A percentile compares a stretch with the other conserved stretches of the same genome.
Conservation (phyloP, 805 yeast genomes). For the Spathaspora arborariae region DNA sequence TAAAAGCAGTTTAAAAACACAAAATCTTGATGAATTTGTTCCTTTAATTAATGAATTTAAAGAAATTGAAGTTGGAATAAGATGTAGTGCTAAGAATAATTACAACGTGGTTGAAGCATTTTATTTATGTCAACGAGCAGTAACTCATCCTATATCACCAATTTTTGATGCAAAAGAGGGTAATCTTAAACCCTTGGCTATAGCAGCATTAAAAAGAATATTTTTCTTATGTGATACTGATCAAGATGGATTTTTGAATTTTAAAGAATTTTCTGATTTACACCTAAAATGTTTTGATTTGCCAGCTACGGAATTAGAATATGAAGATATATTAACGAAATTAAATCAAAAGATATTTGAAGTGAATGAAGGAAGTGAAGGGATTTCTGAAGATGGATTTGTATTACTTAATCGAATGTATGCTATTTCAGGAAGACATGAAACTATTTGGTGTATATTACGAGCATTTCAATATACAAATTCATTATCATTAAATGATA, state of each 20-base stretch:
- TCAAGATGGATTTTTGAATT: slow-evolving; percentile 80
- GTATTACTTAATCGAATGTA: slow-evolving; percentile 72
- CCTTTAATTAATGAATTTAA: slow-evolving; percentile 87
- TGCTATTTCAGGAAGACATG: slow-evolving; percentile 91
- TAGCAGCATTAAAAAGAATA: slow-evolving; percentile 71
- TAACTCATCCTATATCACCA: slow-evolving; percentile 90
- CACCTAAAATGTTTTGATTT: slow-evolving; percentile 76
- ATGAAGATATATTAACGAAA: slow-evolving; percentile 34
- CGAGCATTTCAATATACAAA: slow-evolving; percentile 89
- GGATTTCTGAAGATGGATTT: slow-evolving; percentile 74
- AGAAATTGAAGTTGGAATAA: slow-evolving; percentile 87
- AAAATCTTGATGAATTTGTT: slow-evolving; percentile 70
- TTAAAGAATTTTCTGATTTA: slow-evolving; percentile 61
- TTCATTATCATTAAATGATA: slow-evolving; percentile 79
- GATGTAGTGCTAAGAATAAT: slow-evolving; percentile 82
- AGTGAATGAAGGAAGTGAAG: slow-evolving; percentile 23
- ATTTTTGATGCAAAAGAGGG: slow-evolving; percentile 90
- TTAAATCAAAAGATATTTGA: slow-evolving; percentile 29
- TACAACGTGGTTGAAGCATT: slow-evolving; percentile 88
- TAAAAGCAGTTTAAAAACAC: slow-evolving; percentile 41
- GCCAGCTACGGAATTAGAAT: slow-evolving; percentile 26
- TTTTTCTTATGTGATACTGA: slow-evolving; percentile 85
- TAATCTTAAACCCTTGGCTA: slow-evolving; percentile 70
- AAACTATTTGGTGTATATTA: slow-evolving; percentile 93
- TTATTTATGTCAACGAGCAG: slow-evolving; percentile 89